A percentile compares a stretch with the other conserved stretches of the same genome.
Conservation (phyloP, 306 rosid genomes). For the Vachellia pachyceras region DNA sequence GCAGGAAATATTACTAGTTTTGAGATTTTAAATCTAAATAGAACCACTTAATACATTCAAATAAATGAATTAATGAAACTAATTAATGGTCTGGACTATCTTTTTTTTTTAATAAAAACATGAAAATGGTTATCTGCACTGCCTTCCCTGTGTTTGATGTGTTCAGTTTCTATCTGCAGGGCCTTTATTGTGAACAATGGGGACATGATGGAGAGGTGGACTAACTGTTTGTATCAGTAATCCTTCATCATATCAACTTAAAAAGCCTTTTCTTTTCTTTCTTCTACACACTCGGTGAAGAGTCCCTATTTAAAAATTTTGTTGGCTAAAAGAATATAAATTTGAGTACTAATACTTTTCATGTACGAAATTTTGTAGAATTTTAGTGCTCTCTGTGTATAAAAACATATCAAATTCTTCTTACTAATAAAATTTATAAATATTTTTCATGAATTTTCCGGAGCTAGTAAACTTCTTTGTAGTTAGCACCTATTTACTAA, state of each 20-base stretch:
- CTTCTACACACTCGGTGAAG: too few species aligned
- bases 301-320: too few species aligned
- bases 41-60: constrained; percentile 4
- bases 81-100: constrained; percentile 13
- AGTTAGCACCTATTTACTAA: not conserved
- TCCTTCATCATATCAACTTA: constrained; percentile 25
- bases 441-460: too few species aligned
- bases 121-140: constrained; percentile 13
- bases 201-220: constrained; percentile 97
- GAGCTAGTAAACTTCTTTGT: not conserved
- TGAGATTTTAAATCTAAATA: not conserved
- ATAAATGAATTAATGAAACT: not conserved
- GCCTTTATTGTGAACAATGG: constrained; percentile 87
- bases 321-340: too few species aligned
- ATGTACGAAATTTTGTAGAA: too few species aligned
- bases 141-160: constrained; percentile 18
- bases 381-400: too few species aligned
- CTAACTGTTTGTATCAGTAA: constrained; percentile 84
- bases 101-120: not conserved
- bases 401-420: too few species aligned
- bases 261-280: not conserved
- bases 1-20: constrained; percentile 9
- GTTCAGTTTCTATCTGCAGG: constrained; percentile 51
- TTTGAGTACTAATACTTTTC: too few species aligned
- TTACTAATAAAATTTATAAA: too few species aligned